phyloP scores from a whole-genome alignment of 1,139 yeast genomes.

The Suhomyces atakaporum region DNA sequence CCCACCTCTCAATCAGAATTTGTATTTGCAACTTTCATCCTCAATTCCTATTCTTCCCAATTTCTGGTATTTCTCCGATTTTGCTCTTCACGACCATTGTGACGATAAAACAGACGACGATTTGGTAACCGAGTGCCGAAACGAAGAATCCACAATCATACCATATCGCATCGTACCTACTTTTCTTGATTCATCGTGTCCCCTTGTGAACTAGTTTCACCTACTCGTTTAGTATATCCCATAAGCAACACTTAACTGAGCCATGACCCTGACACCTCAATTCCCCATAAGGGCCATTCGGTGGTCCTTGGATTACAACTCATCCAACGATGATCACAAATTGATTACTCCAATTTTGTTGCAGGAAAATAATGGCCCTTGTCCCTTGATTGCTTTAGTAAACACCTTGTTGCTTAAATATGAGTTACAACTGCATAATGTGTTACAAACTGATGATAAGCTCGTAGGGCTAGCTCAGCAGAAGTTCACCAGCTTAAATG shows the following conservation, averaged over 20 bases:
- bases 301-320: constrained; percentile 23
- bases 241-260: no score
- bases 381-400: constrained; percentile 81
- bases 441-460: constrained; percentile 12
- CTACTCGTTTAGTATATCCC: no score
- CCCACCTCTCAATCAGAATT: no score
- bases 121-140: not conserved
- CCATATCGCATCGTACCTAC: no score
- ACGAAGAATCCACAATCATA: not conserved
- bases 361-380: constrained; percentile 85
- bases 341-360: constrained; percentile 60
- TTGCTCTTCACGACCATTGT: constrained; percentile 6
- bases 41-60: not conserved
- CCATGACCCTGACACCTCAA: constrained; percentile 2
- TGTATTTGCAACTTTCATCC: not conserved
- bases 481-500: constrained; percentile 16
- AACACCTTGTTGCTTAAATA: constrained; percentile 63
- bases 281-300: constrained; percentile 22
- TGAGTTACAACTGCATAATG: constrained; percentile 27
- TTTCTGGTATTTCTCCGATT: not conserved
- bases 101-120: constrained; percentile 10
- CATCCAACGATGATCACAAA: constrained; percentile 27
- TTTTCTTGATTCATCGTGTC: no score
- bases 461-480: constrained; percentile 13
- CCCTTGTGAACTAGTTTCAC: no score